phyloP scores from a whole-genome alignment of 306 rosid genomes.

The Rubus idaeus region DNA sequence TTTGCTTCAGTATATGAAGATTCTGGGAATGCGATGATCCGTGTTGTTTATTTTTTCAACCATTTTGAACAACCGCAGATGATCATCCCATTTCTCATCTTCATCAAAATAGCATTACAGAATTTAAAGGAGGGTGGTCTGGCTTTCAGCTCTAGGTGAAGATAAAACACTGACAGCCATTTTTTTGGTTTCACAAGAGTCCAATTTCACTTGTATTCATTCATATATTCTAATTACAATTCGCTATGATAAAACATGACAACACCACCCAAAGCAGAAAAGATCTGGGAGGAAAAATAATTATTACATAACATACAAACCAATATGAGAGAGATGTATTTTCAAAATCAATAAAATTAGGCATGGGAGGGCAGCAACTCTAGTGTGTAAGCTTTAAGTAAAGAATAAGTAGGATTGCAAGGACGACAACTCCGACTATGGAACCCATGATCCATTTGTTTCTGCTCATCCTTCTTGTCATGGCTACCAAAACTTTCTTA shows the following conservation, averaged over 20 bases:
- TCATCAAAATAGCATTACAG: background rate
- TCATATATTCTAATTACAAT: background rate
- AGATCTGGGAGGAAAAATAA: background rate
- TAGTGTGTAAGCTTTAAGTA: constrained; percentile 45
- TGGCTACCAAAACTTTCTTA: constrained; percentile 52
- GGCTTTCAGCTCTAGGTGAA: background rate
- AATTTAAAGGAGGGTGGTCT: background rate
- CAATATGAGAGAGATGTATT: background rate
- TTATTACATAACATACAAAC: background rate
- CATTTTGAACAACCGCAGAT: background rate
- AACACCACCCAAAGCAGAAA: background rate
- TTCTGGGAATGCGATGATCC: background rate
- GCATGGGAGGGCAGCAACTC: constrained; percentile 18
- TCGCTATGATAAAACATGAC: background rate
- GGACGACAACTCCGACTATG: constrained; percentile 39
- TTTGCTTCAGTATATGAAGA: background rate
- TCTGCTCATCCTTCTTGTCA: constrained; percentile 62
- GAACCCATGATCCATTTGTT: constrained; percentile 59
- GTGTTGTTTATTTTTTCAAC: background rate
- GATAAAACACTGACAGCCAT: background rate
- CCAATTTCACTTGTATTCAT: background rate
- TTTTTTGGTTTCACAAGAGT: background rate
- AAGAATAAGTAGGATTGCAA: constrained; percentile 50
- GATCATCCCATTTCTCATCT: background rate
- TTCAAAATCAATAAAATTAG: background rate